phyloP scores from a whole-genome alignment of 1,284 basidiomycete genomes.

The Heterobasidion parviporum region DNA sequence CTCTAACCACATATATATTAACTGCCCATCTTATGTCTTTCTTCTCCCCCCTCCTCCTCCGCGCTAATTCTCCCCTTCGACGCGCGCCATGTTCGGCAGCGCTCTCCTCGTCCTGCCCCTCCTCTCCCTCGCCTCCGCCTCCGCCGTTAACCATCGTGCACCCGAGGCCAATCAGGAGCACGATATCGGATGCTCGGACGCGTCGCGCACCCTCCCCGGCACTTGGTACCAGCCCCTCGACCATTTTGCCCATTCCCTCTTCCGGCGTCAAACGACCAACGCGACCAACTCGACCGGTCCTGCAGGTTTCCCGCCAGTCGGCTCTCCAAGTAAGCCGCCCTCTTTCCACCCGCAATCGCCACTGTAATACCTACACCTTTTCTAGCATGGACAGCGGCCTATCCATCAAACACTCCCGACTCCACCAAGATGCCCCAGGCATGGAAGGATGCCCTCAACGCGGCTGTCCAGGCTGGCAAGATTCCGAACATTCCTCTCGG shows the following conservation, averaged over 20 bases:
- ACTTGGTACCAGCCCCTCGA: slow-evolving; percentile 50
- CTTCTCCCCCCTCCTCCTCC: neutral
- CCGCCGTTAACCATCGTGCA: slow-evolving; percentile 3
- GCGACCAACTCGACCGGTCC: neutral
- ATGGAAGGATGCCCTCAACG: slow-evolving; percentile 64
- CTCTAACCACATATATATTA: neutral
- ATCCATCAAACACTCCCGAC: slow-evolving; percentile 36
- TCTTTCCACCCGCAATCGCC: neutral
- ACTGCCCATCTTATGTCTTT: neutral
- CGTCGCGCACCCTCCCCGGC: slow-evolving; percentile 24
- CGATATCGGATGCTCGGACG: slow-evolving; percentile 3
- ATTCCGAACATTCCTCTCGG: slow-evolving; percentile 63
- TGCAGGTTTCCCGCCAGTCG: slow-evolving; percentile 2
- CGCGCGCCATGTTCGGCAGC: slow-evolving; percentile 2
- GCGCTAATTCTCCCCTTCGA: neutral
- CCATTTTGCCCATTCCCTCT: slow-evolving; percentile 50
- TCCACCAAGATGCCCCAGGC: slow-evolving; percentile 38
- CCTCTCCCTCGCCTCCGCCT: slow-evolving; percentile 1
- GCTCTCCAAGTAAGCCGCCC: neutral
- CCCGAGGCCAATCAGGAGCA: slow-evolving; percentile 5
- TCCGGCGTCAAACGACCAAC: slow-evolving; percentile 36
- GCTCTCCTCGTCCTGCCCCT: slow-evolving; percentile 4
- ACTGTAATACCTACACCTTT: neutral
- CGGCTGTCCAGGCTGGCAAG: slow-evolving; percentile 54
- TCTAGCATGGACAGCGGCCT: slow-evolving; percentile 51